Base-by-base conservation (phyloP, 768 basidiomycete genomes). In the Tylopilus plumbeoviolaceoides region DNA sequence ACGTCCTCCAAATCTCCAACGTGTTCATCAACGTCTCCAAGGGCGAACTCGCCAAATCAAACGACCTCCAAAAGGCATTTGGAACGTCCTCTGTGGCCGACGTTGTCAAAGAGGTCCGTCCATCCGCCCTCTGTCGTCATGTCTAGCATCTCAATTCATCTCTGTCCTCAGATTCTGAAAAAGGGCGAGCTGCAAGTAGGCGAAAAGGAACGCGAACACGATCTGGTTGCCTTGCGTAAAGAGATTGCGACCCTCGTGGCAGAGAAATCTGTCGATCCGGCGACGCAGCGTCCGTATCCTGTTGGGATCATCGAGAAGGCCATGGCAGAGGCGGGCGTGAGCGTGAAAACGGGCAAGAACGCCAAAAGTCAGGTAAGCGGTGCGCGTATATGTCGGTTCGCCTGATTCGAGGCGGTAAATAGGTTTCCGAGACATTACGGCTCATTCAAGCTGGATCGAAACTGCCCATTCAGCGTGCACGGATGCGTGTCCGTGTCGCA, bases 301-400 rank as follows among this genome's bases (percentile, higher is more conserved):
- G 91, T 95, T 30, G 87, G 91, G 17, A 91, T 98, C 77, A 91
- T 99, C 57, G 97, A 99, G 66, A 98, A 97, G 71, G 94, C 94
- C 0, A 95, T 99, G 95, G 73, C 83, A 9, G 95, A 98, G 66
- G 87, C 91, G 9, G 95, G 95, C 1, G 95, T 89, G 71, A 95
- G 91, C 59, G 87, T 95, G 25, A 88, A 90, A 61, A 79, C 79
- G 42, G 84, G 85, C 58, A 98, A 98, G 75, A 87, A 81, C 20
- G 95, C 94, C 5, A 99, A 99, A 73, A 89, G 87, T 47, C 97
- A 99, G 81, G 91, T 89, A 57, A 17, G 75, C 28, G 4, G 28
- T 31, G 39, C 17, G 41, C 42, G 28, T 27, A 23, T 27, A 36
- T 21, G 15, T 17, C 14, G 10, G 11, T 38, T 12, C 30, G 25